Evolutionary conservation across 768 basidiomycete genomes (phyloP).

Genomic region (Tulasnella sp.): DNA sequence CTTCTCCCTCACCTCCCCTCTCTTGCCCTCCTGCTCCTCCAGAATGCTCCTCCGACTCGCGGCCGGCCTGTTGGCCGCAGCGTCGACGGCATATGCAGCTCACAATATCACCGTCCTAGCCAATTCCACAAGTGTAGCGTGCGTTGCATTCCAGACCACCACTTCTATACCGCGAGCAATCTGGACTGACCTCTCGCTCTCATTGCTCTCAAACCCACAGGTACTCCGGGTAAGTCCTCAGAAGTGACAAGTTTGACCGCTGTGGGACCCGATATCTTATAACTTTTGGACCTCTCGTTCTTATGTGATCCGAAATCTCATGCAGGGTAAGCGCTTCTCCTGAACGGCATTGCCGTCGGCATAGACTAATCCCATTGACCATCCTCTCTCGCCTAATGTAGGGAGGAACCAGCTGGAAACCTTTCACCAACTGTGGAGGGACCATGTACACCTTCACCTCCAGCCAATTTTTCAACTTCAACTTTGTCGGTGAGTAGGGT

Average conservation of each 20-base stretch:
- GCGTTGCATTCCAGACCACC: not conserved
- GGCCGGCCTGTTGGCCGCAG: not conserved
- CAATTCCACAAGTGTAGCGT: not conserved
- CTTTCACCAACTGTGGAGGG: slow-evolving; percentile 2
- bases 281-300: not conserved
- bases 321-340: not conserved
- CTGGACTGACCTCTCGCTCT: not conserved
- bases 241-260: not conserved
- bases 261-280: not conserved
- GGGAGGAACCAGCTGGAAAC: not conserved
- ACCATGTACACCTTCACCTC: not conserved
- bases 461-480: not conserved
- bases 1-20: not conserved
- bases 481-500: not conserved
- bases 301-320: not conserved
- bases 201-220: not conserved
- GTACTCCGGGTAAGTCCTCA: not conserved
- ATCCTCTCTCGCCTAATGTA: no score
- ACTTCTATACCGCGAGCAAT: not conserved
- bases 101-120: not conserved
- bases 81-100: not conserved
- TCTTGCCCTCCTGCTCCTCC: not conserved
- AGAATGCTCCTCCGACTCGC: not conserved
- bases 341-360: not conserved
- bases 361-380: not conserved